Evolutionary conservation across 495 filamentous ascomycete species (phyloP), one percentile per base, ranked within the genome.

Genomic region (Penicillium paxilli): DNA sequence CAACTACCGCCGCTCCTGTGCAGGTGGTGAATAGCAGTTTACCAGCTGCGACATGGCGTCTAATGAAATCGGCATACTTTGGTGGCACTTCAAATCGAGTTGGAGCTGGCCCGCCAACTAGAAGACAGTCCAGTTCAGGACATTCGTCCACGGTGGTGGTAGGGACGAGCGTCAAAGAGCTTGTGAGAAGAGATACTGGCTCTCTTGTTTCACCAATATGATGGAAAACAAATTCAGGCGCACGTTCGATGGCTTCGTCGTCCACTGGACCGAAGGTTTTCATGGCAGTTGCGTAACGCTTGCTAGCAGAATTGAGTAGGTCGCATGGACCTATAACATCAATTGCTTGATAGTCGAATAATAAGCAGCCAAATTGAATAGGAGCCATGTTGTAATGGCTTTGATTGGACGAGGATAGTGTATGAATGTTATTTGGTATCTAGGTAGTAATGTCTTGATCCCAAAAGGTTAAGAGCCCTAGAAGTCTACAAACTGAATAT

Each of bases 281-380:
- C n/a, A 63, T 51, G 20, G 57, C 41, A 57, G 5, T 25, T 48
- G 40, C 22, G 6, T 46, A n/a, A n/a, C n/a, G n/a, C 37, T 55
- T 58, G n/a, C 56, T 59, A 30, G 58, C 60, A 24, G 59, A 63
- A 32, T 55, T 58, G 38, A 73, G 62, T 11, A 73, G 58, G 44
- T 73, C 70, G 41, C 52, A 53, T 37, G 68, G 60, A 19, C 66
- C 70, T 16, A 67, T 57, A n/a, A 65, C 54, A 44, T 73, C 70
- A 25, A 71, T 51, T 20, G 58, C 55, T 59, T 73, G 70, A 48
- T 66, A 71, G 24, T 60, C 47, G 47, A 60, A 58, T 47, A 63
- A 24, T 20, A 62, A 47, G 35, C 49, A 23, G 20, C 67, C 67
- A 38, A 71, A 26, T 8, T 64, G 66, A 37, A 71, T 52, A 23